Conservation (phyloP, 768 basidiomycete genomes). For the Tulasnella sp. region DNA sequence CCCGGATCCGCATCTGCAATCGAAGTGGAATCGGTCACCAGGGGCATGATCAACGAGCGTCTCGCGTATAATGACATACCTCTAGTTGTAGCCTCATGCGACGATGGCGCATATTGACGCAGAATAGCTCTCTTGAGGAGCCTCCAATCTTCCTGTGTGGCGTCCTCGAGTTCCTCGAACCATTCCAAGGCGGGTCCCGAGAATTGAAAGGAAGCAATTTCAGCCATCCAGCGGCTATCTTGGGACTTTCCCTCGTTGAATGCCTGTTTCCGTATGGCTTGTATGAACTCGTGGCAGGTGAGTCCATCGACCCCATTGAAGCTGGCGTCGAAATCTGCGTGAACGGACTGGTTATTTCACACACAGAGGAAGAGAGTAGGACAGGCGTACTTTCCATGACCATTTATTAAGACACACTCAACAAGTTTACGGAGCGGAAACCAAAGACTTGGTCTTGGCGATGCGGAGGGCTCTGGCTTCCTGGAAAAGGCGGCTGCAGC, state of each 20-base stretch:
- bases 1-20: not conserved
- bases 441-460: not conserved
- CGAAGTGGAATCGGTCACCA: not conserved
- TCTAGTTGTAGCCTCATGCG: not conserved
- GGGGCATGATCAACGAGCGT: not conserved
- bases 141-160: not conserved
- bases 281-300: not conserved
- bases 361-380: not conserved
- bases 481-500: no score
- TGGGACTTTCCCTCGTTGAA: not conserved
- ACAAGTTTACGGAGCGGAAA: no score
- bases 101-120: not conserved
- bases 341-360: no score
- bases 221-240: not conserved
- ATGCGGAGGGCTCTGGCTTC: no score
- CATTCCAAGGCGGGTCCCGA: not conserved
- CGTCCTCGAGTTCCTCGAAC: not conserved
- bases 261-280: not conserved
- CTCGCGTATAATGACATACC: not conserved
- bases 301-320: not conserved
- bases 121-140: not conserved
- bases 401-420: not conserved
- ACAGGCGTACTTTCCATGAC: not conserved
- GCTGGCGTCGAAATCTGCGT: no score
- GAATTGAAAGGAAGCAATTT: not conserved